Percentiles rank a stretch among this genome's conserved stretches.
These are phyloP conservation scores for Inga laurina DNA, from an alignment of 306 rosid species.

Conservation along the genomic window DNA sequence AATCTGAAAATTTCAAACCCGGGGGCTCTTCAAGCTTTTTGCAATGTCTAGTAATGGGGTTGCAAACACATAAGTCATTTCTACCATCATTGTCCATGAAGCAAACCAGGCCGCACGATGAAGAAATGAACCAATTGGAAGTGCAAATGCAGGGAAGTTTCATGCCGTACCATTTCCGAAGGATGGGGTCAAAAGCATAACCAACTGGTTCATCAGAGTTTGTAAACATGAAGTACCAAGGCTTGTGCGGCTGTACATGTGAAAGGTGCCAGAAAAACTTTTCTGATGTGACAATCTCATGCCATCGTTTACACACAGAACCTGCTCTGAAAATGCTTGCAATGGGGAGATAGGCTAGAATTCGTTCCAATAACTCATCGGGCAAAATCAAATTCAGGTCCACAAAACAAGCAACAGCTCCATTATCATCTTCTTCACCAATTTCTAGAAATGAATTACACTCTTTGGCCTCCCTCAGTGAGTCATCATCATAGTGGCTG, in stretches of 20 bases:
- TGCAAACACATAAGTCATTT: conserved; percentile 70
- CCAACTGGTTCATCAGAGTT: conserved; percentile 72
- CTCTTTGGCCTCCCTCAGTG: conserved; percentile 40
- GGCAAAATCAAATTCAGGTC: conserved; percentile 64
- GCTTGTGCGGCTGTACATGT: conserved; percentile 55
- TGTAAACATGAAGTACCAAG: conserved; percentile 96
- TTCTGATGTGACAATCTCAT: conserved; percentile 61
- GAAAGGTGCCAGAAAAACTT: conserved; percentile 75
- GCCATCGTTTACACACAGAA: conserved; percentile 83
- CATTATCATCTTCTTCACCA: conserved; percentile 58
- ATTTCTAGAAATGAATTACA: conserved; percentile 52
- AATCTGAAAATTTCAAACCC: conserved; percentile 66
- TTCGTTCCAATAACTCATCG: conserved; percentile 80
- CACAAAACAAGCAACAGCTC: conserved; percentile 45
- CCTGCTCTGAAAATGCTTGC: conserved; percentile 82
- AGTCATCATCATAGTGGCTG: conserved; percentile 54
- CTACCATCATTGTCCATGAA: conserved; percentile 77
- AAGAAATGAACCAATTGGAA: conserved; percentile 61
- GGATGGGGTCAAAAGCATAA: conserved; percentile 78
- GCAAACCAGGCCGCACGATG: conserved; percentile 83
- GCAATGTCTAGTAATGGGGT: conserved; percentile 61
- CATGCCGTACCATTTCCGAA: conserved; percentile 80
- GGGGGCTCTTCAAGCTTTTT: conserved; percentile 66
- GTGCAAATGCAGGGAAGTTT: conserved; percentile 68
- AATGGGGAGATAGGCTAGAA: conserved; percentile 78